Evolutionary conservation across 805 yeast genomes (phyloP).

Genomic region (Ogataea polymorpha): DNA sequence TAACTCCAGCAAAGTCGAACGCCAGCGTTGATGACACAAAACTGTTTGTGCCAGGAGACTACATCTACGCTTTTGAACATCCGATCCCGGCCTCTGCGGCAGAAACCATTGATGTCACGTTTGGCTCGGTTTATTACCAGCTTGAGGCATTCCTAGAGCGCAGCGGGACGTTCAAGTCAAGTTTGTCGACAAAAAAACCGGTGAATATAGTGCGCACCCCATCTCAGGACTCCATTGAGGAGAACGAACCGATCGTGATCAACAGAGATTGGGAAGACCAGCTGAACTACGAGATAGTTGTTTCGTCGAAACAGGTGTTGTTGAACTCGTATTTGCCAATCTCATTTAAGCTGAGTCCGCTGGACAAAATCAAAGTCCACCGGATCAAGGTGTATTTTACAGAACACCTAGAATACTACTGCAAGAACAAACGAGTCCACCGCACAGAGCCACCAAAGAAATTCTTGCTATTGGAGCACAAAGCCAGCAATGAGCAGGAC

Average conservation of each 20-base stretch:
- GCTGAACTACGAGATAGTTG: constrained; percentile 81
- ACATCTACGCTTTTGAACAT: constrained; percentile 88
- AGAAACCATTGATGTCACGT: constrained; percentile 72
- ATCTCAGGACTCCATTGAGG: constrained; percentile 75
- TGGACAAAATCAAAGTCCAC: constrained; percentile 84
- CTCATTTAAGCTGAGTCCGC: constrained; percentile 77
- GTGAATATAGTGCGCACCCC: constrained; percentile 73
- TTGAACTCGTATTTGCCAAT: constrained; percentile 82
- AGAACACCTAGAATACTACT: constrained; percentile 87
- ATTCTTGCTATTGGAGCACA: constrained; percentile 75
- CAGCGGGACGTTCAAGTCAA: constrained; percentile 81
- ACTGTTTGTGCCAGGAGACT: constrained; percentile 81
- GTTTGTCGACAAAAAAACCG: constrained; percentile 60
- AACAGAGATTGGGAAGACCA: constrained; percentile 93
- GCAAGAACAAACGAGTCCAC: constrained; percentile 83
- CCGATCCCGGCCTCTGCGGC: constrained; percentile 80
- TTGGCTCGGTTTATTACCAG: constrained; percentile 73
- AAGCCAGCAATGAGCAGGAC: constrained; percentile 51
- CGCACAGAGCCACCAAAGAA: constrained; percentile 88
- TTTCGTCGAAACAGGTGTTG: constrained; percentile 85
- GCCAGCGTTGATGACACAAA: constrained; percentile 26
- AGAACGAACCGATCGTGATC: constrained; percentile 89
- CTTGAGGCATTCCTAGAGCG: constrained; percentile 72
- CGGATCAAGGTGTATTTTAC: constrained; percentile 82
- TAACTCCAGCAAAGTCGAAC: constrained; percentile 23